Base-by-base conservation (phyloP, 1,139 yeast species). In the Yamadazyma dushanensis region DNA sequence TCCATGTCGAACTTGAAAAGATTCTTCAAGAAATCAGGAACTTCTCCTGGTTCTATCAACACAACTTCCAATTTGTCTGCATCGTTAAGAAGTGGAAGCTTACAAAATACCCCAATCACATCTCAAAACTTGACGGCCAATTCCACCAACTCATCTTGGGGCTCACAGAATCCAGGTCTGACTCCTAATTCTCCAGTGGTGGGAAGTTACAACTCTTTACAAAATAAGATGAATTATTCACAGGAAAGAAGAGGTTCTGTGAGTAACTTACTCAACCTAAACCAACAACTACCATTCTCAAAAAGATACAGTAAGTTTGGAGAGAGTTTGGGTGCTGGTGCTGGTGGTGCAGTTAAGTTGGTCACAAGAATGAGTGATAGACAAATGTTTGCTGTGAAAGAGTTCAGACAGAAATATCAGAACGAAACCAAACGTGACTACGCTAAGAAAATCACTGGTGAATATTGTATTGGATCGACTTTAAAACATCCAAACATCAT, bases 381-480 rank as follows among this genome's bases (percentile, higher is more conserved):
- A 39, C 74, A 74, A 43, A 73, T 83, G 3, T 89, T 87, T 70
- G 97, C 97, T 0, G 97, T 90, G 25, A 90, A 90, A 59, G 96
- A 89, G 59, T 90, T 89, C 59, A 76, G 96, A 46, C 73, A 85
- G 23, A 79, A 86, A 53, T 80, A 83, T 48, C 78, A 81, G 38
- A 79, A 76, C 51, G 97, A 90, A 61, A 62, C 83, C 7, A 78
- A 83, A 44, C 76, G 95, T 47, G 97, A 90, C 54, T 90, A 90
- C 57, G 90, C 95, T 28, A 88, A 88, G 51, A 90, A 90, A 59
- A 89, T 90, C 48, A 89, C 96, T 1, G 95, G 96, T 16, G 97
- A 90, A 63, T 90, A 88, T 60, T 89, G 96, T 67, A 86, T 90
- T 52, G 97, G 97, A 4, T 80, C 90, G 9, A 87, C 97, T 3